Percentiles rank a stretch among this genome's conserved stretches.
Evolutionary conservation across 2,329 filamentous ascomycete genomes (phyloP).

Genomic region (Canariomyces notabilis): DNA sequence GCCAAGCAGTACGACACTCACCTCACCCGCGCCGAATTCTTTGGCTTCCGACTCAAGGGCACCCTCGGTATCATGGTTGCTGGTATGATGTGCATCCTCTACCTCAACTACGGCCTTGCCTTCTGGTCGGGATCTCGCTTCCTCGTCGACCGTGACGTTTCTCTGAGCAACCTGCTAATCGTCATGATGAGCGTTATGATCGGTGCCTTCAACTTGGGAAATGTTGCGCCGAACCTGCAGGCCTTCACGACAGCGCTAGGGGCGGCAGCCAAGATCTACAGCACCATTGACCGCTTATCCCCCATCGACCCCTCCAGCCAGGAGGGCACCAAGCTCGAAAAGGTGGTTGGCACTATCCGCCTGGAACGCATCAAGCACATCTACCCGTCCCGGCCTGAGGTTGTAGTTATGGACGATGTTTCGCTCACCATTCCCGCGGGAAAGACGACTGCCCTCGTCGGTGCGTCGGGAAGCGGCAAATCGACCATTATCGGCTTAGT

Average conservation of each 20-base stretch:
- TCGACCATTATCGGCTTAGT: constrained; percentile 90
- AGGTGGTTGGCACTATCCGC: constrained; percentile 72
- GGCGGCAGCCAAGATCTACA: constrained; percentile 86
- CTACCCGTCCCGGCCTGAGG: constrained; percentile 88
- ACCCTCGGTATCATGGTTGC: constrained; percentile 74
- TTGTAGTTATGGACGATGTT: constrained; percentile 81
- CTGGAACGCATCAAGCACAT: constrained; percentile 83
- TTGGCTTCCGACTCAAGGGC: constrained; percentile 70
- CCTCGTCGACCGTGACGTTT: constrained; percentile 59
- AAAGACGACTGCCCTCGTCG: constrained; percentile 88
- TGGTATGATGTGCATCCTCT: constrained; percentile 76
- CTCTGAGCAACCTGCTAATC: constrained; percentile 68
- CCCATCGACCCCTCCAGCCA: constrained; percentile 73
- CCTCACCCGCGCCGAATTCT: constrained; percentile 66
- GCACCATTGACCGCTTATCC: constrained; percentile 83
- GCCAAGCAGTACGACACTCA: constrained; percentile 78
- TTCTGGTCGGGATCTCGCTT: constrained; percentile 85
- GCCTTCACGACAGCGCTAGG: constrained; percentile 80
- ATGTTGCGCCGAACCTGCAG: constrained; percentile 78
- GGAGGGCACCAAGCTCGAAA: constrained; percentile 66
- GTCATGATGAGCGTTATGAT: constrained; percentile 90
- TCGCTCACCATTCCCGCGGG: constrained; percentile 76
- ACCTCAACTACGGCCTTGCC: constrained; percentile 78
- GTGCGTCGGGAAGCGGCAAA: constrained; percentile 90
- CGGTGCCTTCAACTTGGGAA: constrained; percentile 85